Evolutionary conservation across 306 rosid species (phyloP).

Genomic region (Nissolia schottii): DNA sequence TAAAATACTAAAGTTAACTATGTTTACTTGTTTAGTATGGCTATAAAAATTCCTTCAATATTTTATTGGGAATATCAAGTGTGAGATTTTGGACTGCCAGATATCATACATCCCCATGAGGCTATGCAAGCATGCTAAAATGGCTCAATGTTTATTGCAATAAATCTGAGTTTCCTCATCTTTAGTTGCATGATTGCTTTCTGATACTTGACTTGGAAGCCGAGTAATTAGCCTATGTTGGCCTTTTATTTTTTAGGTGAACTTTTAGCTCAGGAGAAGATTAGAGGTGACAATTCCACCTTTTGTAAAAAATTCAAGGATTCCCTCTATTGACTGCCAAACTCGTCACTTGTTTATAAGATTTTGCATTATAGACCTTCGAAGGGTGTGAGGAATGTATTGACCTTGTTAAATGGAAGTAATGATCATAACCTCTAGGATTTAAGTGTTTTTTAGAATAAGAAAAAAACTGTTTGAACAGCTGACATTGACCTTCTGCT

Average conservation of each 20-base stretch:
- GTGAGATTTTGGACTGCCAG: not conserved
- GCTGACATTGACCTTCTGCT: not conserved
- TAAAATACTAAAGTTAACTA: too few species aligned
- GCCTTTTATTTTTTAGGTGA: not conserved
- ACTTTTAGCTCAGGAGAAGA: not conserved
- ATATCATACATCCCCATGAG: not conserved
- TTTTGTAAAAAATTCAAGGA: not conserved
- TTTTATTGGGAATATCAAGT: not conserved
- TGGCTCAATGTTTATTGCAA: conserved; percentile 1
- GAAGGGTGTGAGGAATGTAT: not conserved
- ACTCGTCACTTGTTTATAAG: not conserved
- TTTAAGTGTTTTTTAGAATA: not conserved
- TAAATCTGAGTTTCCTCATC: not conserved
- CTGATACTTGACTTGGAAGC: not conserved
- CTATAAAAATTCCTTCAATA: not conserved
- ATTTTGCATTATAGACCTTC: not conserved
- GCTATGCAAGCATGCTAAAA: not conserved
- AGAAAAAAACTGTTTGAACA: not conserved
- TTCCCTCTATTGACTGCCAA: not conserved
- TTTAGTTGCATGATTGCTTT: not conserved
- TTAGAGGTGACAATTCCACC: not conserved
- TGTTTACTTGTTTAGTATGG: not conserved
- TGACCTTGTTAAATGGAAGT: not conserved
- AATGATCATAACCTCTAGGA: not conserved
- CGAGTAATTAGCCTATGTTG: not conserved